Percentiles rank a stretch among this genome's conserved stretches.
Evolutionary conservation across 2,329 filamentous ascomycete genomes (phyloP).

Genomic region (Colletotrichum spaethianum): DNA sequence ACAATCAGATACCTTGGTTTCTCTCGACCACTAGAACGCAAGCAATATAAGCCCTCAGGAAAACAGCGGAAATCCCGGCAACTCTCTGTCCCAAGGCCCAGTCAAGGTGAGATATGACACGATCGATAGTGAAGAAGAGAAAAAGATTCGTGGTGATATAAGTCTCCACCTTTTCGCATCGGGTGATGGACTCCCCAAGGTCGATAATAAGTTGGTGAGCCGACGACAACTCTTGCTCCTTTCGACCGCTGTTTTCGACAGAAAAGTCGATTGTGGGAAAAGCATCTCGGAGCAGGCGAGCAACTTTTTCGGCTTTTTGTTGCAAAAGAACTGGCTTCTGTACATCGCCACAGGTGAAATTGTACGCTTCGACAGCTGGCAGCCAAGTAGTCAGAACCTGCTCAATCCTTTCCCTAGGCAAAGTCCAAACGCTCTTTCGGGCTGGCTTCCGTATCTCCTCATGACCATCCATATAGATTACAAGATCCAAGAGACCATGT

Average conservation of each 20-base stretch:
- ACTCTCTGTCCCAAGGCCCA: not conserved
- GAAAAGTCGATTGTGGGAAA: not conserved
- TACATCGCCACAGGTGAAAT: not conserved
- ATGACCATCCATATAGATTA: not conserved
- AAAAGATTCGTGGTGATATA: constrained; percentile 5
- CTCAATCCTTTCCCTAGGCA: not conserved
- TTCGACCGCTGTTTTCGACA: not conserved
- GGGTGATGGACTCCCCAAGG: constrained; percentile 3
- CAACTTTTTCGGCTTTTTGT: not conserved
- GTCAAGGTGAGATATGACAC: not conserved
- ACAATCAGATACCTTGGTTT: not conserved
- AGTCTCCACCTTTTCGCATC: constrained; percentile 8
- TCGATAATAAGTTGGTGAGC: constrained; percentile 3
- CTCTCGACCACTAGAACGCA: not conserved
- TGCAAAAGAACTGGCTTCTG: not conserved
- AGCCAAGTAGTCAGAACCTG: not conserved
- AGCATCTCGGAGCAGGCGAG: not conserved
- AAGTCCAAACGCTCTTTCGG: not conserved
- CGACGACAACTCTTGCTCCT: not conserved
- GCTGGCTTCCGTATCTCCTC: not conserved
- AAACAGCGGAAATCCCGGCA: not conserved
- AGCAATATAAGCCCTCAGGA: not conserved
- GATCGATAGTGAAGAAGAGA: not conserved
- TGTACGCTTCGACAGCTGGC: not conserved
- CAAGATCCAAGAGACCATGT: not conserved